Evolutionary conservation across 305 asterid genomes (phyloP).

Genomic region (Solanum hybrid): DNA sequence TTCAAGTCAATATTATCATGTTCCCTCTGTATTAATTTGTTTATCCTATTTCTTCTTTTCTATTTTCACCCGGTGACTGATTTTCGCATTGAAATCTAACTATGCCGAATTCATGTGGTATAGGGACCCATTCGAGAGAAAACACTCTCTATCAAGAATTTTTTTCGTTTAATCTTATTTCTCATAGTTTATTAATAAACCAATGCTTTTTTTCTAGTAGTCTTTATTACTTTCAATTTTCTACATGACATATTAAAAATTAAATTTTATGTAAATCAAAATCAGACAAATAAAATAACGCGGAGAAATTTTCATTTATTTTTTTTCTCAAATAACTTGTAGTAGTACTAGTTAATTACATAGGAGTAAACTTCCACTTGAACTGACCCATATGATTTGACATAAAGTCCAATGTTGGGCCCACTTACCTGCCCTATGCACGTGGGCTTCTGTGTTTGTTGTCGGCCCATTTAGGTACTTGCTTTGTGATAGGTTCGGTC

Average conservation of each 20-base stretch:
- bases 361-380: neutral
- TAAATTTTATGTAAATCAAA: too few relatives aligned
- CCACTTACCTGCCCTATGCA: constrained; percentile 11
- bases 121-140: neutral
- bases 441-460: constrained; percentile 20
- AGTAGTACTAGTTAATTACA: neutral
- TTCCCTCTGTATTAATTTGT: neutral
- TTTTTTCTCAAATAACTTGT: neutral
- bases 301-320: too few relatives aligned
- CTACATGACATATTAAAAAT: fast-evolving
- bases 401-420: constrained; percentile 14
- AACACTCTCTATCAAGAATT: neutral
- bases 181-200: too few relatives aligned
- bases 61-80: fast-evolving
- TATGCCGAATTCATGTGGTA: fast-evolving
- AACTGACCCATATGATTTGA: constrained; percentile 12
- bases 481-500: neutral
- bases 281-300: too few relatives aligned
- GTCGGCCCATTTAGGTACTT: constrained; percentile 13
- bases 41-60: too few relatives aligned
- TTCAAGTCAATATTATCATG: too few relatives aligned
- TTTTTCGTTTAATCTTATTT: neutral
- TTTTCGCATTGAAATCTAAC: fast-evolving
- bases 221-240: too few relatives aligned
- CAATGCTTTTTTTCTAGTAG: fast-evolving